Conservation (phyloP, 139 green algal species). For the Asterochloris sp. region DNA sequence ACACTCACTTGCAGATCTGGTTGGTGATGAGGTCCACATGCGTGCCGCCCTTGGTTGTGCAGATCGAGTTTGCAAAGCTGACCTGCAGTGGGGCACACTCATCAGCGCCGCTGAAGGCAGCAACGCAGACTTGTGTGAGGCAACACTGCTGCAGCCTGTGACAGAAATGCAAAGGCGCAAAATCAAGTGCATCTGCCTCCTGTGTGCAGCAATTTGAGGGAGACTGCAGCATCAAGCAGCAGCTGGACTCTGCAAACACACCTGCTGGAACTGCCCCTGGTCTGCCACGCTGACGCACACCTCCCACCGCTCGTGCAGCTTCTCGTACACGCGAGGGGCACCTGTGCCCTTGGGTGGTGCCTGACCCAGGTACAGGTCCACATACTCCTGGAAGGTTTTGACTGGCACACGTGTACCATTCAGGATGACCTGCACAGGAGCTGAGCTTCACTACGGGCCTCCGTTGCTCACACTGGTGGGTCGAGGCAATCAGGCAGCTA, state of each 20-base stretch:
- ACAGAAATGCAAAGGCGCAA: not conserved
- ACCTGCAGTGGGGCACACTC: conserved; percentile 62
- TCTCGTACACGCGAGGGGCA: conserved; percentile 80
- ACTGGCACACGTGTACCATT: conserved; percentile 82
- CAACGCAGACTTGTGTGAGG: not conserved
- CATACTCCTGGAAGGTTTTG: conserved; percentile 94
- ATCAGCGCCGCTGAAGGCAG: not conserved
- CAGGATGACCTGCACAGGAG: conserved; percentile 69
- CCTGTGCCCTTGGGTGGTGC: conserved; percentile 34
- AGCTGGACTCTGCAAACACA: conserved; percentile 2
- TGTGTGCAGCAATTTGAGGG: not conserved
- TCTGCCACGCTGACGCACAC: conserved; percentile 84
- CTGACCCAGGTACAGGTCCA: conserved; percentile 83
- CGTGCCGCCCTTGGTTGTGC: conserved; percentile 94
- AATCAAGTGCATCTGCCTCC: not conserved
- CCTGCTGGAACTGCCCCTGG: conserved; percentile 86
- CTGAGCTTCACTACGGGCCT: too few relatives aligned
- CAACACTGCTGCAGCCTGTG: not conserved
- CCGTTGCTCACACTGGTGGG: too few relatives aligned
- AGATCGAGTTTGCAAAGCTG: conserved; percentile 98
- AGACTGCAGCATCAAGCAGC: too few relatives aligned
- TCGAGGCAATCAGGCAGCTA: too few relatives aligned
- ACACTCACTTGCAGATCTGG: conserved; percentile 75
- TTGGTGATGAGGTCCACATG: conserved; percentile 94
- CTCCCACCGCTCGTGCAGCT: conserved; percentile 93